Base-by-base conservation (phyloP, 495 filamentous ascomycete genomes). In the Penicillium argentinense region DNA sequence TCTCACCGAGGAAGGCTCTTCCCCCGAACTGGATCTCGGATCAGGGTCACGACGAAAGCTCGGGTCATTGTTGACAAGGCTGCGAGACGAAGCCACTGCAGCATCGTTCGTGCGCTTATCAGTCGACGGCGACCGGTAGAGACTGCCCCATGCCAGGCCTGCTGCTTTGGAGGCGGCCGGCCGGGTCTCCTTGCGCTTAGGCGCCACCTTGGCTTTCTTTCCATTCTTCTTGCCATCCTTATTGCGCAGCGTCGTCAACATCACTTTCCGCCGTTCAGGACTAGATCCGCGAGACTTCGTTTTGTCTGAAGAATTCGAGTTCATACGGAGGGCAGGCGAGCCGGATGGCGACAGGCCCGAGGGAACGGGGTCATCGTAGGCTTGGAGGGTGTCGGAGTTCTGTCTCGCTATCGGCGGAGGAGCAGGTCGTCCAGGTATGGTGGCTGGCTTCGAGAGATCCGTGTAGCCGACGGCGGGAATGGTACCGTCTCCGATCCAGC, bases 111-210 rank as follows among this genome's bases (percentile, higher is more conserved):
- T 51, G 5, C 54, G 48, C 56, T 61, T 68, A 12, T 70, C 66
- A 9, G 45, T 48, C 28, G 59, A 60, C 0, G 61, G 47, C 11
- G 62, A 40, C 1, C 72, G 71, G 21, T 73, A 72, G 25, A 74
- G 68, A 48, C 74, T 78, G 32, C 75, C 81, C 91, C 91, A 98
- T 13, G 92, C 92, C 26, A 95, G 67, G 2, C 87, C 86, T 1
- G 93, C 93, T 11, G 93, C 93, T 64, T 88, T 95, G 30, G 87
- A 90, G 22, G 91, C 89, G 34, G 76, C 76, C 33, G 69, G 76
- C 21, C 71, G 64, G 59, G 55, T 41, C 51, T 62, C 64, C 59
- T 61, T 69, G 56, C 55, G 53, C 49, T 67, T 54, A 22, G 54
- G 24, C 49, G 51, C 48, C 36, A 61, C 39, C 62, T 73, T 69